A percentile compares a stretch with the other conserved stretches of the same genome.
phyloP scores from a whole-genome alignment of 108 stramenopile genomes.

The Mediolabrus comicus region DNA sequence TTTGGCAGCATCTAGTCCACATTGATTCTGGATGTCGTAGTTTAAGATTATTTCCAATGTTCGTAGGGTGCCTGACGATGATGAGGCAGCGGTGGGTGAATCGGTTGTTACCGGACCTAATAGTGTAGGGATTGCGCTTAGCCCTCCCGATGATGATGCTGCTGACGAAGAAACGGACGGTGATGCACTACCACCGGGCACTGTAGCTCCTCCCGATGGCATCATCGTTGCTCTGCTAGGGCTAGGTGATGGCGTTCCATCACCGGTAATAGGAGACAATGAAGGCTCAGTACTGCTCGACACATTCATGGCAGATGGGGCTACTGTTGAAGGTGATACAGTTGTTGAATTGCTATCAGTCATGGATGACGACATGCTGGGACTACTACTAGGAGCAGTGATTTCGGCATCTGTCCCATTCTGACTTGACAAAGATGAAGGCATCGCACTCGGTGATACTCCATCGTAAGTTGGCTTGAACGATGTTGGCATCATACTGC shows the following conservation, averaged over 20 bases:
- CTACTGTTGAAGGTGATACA: background rate
- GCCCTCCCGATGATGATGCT: background rate
- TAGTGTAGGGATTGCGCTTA: background rate
- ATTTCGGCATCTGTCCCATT: background rate
- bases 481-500: no score
- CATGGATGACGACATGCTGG: background rate
- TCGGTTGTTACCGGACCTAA: background rate
- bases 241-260: background rate
- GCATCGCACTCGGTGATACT: background rate
- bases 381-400: background rate
- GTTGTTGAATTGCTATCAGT: background rate
- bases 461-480: no score
- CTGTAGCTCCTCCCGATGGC: no score
- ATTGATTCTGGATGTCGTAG: constrained; percentile 36
- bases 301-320: background rate
- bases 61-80: background rate
- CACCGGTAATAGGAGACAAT: no score
- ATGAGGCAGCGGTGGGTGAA: background rate
- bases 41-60: background rate
- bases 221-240: background rate
- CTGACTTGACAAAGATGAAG: background rate
- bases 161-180: background rate
- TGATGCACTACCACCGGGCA: no score
- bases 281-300: no score
- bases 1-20: constrained; percentile 44